These are phyloP conservation scores for Kluyveromyces siamensis DNA, from an alignment of 805 yeast genomes.

Conservation along the genomic window DNA sequence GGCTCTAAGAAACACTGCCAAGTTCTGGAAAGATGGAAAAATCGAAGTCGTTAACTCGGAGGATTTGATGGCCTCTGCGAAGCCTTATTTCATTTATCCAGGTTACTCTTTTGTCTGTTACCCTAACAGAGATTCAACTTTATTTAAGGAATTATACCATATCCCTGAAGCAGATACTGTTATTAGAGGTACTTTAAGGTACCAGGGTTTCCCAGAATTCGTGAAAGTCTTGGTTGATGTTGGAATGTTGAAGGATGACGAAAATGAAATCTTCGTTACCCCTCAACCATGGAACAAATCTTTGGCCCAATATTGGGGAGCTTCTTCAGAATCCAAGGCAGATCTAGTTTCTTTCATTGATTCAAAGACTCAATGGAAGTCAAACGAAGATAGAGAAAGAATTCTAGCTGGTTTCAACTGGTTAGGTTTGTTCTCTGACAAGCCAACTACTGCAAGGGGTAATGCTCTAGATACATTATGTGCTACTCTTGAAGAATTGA, in stretches of 20 bases:
- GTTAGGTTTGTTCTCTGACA: slow-evolving; percentile 85
- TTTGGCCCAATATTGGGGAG: slow-evolving; percentile 63
- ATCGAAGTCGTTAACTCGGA: slow-evolving; percentile 73
- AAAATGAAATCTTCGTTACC: slow-evolving; percentile 46
- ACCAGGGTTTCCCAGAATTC: slow-evolving; percentile 98
- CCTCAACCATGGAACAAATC: slow-evolving; percentile 84
- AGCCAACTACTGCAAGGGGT: slow-evolving; percentile 74
- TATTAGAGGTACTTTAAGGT: slow-evolving; percentile 94
- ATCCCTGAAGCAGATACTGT: slow-evolving; percentile 98
- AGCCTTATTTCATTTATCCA: slow-evolving; percentile 92
- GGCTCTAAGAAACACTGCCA: slow-evolving; percentile 91
- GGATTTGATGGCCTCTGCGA: slow-evolving; percentile 90
- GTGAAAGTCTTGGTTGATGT: slow-evolving; percentile 90
- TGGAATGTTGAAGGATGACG: slow-evolving; percentile 81
- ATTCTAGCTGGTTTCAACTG: slow-evolving; percentile 84
- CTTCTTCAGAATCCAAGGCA: slow-evolving; percentile 56
- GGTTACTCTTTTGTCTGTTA: slow-evolving; percentile 92
- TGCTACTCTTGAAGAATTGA: slow-evolving; percentile 88
- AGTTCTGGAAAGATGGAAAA: slow-evolving; percentile 79
- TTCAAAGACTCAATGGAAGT: slow-evolving; percentile 70
- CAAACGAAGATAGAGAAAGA: slow-evolving; percentile 73
- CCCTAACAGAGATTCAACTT: slow-evolving; percentile 97
- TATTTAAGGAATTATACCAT: slow-evolving; percentile 81
- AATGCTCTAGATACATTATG: slow-evolving; percentile 94
- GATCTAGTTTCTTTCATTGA: slow-evolving; percentile 73